phyloP scores from a whole-genome alignment of 2,329 filamentous ascomycete species.

The Lachnellula hyalina region DNA sequence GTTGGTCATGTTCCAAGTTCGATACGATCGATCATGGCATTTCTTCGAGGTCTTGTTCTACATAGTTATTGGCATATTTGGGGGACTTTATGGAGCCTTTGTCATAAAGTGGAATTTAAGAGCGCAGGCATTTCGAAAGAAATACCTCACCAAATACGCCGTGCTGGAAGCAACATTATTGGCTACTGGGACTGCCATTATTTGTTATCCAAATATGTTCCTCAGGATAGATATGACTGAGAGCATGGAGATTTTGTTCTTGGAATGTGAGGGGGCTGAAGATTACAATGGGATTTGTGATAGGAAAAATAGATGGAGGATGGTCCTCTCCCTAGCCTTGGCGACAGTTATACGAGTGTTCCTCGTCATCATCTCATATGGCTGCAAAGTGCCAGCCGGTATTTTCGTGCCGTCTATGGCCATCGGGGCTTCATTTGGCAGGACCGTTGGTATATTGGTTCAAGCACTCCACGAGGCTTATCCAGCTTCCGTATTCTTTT shows the following conservation, averaged over 20 bases:
- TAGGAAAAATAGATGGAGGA: slow-evolving; percentile 65
- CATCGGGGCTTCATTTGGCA: slow-evolving; percentile 87
- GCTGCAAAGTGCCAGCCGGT: slow-evolving; percentile 94
- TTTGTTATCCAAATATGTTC: slow-evolving; percentile 98
- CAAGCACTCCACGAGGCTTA: slow-evolving; percentile 82
- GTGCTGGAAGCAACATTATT: slow-evolving; percentile 82
- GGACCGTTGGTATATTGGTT: slow-evolving; percentile 90
- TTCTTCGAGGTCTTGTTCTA: slow-evolving; percentile 96
- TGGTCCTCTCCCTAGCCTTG: slow-evolving; percentile 70
- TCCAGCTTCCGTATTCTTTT: slow-evolving; percentile 78
- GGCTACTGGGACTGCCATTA: slow-evolving; percentile 74
- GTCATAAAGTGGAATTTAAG: slow-evolving; percentile 97
- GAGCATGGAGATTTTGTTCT: slow-evolving; percentile 96
- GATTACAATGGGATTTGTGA: slow-evolving; percentile 91
- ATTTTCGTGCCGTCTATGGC: slow-evolving; percentile 99
- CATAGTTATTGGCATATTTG: slow-evolving; percentile 84
- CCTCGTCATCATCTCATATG: slow-evolving; percentile 92
- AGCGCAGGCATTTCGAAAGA: slow-evolving; percentile 88
- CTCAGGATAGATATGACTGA: slow-evolving; percentile 97
- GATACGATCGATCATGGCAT: slow-evolving; percentile 94
- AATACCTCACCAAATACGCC: slow-evolving; percentile 78
- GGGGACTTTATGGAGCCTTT: slow-evolving; percentile 90
- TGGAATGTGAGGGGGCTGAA: slow-evolving; percentile 83
- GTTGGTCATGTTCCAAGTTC: slow-evolving; percentile 98
- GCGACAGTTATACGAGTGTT: slow-evolving; percentile 78